Percentiles rank a stretch among this genome's conserved stretches.
Conservation (phyloP, 169 alveolate genomes). For the Fabrea salina region DNA sequence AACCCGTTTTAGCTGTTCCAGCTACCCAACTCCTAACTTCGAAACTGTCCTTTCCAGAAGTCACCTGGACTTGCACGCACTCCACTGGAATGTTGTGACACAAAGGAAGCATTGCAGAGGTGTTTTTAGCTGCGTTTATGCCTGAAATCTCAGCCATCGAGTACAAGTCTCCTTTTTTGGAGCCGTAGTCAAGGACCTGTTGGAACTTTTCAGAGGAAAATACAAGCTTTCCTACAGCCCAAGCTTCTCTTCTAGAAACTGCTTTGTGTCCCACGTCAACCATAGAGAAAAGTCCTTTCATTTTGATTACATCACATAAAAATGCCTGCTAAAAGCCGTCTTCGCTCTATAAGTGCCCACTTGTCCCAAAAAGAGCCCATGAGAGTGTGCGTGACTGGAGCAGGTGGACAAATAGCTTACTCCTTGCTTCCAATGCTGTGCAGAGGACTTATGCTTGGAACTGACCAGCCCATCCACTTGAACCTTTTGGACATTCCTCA, state of each 20-base stretch:
- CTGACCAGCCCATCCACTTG: conserved; percentile 54
- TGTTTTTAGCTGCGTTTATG: conserved; percentile 56
- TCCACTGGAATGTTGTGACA: conserved; percentile 48
- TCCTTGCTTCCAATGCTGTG: conserved; percentile 44
- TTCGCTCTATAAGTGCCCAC: background rate
- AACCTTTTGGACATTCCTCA: conserved; percentile 66
- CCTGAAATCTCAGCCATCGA: conserved; percentile 61
- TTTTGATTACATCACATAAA: background rate
- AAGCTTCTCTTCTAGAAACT: conserved; percentile 17
- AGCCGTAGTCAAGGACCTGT: background rate
- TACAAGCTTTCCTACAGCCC: background rate
- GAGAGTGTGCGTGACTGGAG: conserved; percentile 82
- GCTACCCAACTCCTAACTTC: conserved; percentile 19
- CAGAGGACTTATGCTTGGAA: conserved; percentile 68
- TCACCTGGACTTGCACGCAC: conserved; percentile 29
- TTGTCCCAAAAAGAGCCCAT: background rate
- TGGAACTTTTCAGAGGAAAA: conserved; percentile 21
- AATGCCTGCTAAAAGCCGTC: too few species aligned
- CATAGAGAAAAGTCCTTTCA: conserved; percentile 26
- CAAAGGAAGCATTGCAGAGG: conserved; percentile 51
- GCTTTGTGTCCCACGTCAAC: conserved; percentile 35
- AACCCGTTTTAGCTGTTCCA: conserved; percentile 48
- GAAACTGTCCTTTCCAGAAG: background rate
- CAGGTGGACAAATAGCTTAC: conserved; percentile 82
- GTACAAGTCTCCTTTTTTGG: conserved; percentile 35